Base-by-base conservation (phyloP, 441 rosid genomes). In the Populus hybrid region DNA sequence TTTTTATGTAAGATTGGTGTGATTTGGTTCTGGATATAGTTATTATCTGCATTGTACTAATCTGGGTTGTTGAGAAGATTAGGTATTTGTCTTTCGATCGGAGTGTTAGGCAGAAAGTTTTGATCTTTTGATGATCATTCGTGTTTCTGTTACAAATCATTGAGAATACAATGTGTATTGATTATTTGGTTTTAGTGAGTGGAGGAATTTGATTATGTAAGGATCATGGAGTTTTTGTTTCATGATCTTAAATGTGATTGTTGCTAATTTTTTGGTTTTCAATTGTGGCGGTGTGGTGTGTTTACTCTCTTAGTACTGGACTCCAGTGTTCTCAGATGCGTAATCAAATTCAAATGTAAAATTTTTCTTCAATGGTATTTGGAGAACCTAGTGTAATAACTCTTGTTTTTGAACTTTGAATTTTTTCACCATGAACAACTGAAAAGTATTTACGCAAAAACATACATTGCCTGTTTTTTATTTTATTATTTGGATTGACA, bases 41-140 rank as follows among this genome's bases (percentile, higher is more conserved):
- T 12, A n/a, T 64, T 20, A 6, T 73, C 59, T 67, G 32, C 21
- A 16, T 78, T 57, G 5, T 54, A 8, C 64, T 59, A 28, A 32
- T 81, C 68, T 73, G 61, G 73, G 66, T 20, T 50, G n/a, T 64
- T 66, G 64, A 46, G 2, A 26, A 54, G 61, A 36, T 77, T 70
- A 11, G 18, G 8, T 35, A 5, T 75, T 20, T n/a, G 7, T 40
- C 21, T 24, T 63, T 46, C 69, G 66, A 34, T 66, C 32, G 26
- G 32, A 24, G 9, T 38, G 12, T 18, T 30, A 6, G 14, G 46
- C 6, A 30, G 40, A 16, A 16, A 67, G 30, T 28, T 63, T 3
- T 65, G 16, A 21, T 65, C 38, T 74, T 74, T 38, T 40, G 71
- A 72, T 65, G 46, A 72, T 72, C n/a, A 1, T 54, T 12, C 30